These are phyloP conservation scores for Linnemannia elongata DNA, from an alignment of 192 early-diverging fungal genomes.

Conservation along the genomic window DNA sequence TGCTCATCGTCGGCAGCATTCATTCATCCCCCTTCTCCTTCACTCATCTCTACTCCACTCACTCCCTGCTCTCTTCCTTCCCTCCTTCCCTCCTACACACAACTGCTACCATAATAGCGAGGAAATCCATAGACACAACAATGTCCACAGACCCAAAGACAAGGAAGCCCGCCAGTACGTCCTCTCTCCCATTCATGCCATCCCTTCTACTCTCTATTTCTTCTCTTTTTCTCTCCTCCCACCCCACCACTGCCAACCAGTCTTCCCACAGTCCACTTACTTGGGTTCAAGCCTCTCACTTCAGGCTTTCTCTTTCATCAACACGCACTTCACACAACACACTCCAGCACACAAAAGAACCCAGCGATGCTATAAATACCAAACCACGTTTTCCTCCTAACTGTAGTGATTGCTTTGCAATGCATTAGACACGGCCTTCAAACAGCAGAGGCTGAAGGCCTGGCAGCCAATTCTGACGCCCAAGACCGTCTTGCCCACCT, in stretches of 20 bases:
- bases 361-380: too few species aligned
- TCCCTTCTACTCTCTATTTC: too few species aligned
- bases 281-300: too few species aligned
- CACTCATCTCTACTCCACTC: neutral
- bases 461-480: slow-evolving; percentile 99
- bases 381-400: too few species aligned
- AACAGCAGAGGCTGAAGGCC: slow-evolving; percentile 98
- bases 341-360: too few species aligned
- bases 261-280: neutral
- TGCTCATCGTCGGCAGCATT: neutral
- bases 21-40: neutral
- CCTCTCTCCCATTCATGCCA: neutral
- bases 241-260: neutral
- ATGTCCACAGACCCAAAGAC: slow-evolving; percentile 64
- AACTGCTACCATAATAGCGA: neutral
- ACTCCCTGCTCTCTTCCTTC: neutral
- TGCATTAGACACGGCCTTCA: slow-evolving; percentile 92
- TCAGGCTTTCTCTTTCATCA: neutral
- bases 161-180: slow-evolving; percentile 72
- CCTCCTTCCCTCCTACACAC: neutral
- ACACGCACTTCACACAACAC: neutral
- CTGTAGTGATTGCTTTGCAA: slow-evolving; percentile 2
- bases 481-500: slow-evolving; percentile 96
- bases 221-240: too few species aligned
- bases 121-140: slow-evolving; percentile 13